Evolutionary conservation across 306 rosid species (phyloP), one percentile per base, ranked within the genome.

Genomic region (Carpinus viminea): DNA sequence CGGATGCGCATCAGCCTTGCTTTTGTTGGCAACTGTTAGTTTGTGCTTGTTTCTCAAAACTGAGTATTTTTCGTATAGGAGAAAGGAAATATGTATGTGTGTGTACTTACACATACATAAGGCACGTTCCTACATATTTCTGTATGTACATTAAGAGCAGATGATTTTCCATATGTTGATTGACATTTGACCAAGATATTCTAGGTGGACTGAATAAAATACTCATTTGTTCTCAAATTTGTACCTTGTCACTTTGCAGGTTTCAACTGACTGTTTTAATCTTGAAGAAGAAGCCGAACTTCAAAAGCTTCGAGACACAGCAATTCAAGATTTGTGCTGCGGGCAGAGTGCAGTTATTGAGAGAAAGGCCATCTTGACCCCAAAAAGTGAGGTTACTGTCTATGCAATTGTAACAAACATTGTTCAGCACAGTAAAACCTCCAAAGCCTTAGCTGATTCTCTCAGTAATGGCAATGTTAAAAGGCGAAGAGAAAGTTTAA

Each of bases 401-500:
- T 88, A 92, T 78, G 97, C 97, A 78, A 72, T 90, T 12, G 96
- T 89, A 43, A 95, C 99, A 75, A 95, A 93, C 83, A 82, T 88
- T 69, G 74, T 88, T 76, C 86, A 81, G 76, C 89, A 90, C 86
- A 69, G 78, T 84, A 83, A 80, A 76, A 59, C 73, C 84, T 41
- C 84, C 43, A 83, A 83, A 76, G 50, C 82, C 68, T 48, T 70
- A 66, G 71, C 88, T 53, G 91, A 84, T 76, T 86, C 87, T 71
- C 86, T 82, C 5, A 65, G 86, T 77, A 90, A 90, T 12, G 90
- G 96, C 11, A 83, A 87, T 48, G 76, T 75, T 72, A 93, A 87
- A 68, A 85, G 91, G 76, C 81, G 79, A 52, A 83, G 78, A 77
- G 81, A 74, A 3, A 66, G 81, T 34, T 41, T 72, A 79, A 86